phyloP scores from a whole-genome alignment of 345 rosid species.

The Raphanus raphanistrum region DNA sequence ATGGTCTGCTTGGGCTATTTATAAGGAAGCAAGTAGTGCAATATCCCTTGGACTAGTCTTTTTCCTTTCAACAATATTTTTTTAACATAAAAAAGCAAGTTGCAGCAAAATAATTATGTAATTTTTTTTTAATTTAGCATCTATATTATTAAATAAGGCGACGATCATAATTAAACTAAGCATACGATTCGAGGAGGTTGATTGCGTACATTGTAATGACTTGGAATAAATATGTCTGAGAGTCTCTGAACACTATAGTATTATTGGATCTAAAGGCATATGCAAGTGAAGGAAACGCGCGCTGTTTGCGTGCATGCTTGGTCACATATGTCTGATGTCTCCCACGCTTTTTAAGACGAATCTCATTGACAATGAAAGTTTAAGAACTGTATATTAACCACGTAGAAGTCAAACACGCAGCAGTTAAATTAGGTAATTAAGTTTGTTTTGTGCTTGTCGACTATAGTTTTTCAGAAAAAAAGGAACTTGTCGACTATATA shows the following conservation, averaged over 20 bases:
- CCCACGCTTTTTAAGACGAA: constrained; percentile 7
- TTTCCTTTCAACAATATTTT: not conserved
- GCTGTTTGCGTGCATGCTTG: constrained; percentile 3
- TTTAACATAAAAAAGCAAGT: constrained; percentile 9
- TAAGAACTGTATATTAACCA: constrained; percentile 6
- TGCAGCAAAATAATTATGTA: constrained; percentile 1
- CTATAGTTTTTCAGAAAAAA: not conserved
- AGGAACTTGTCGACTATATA: not conserved
- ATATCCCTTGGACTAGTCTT: not conserved
- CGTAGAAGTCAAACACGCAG: not conserved
- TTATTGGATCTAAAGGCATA: constrained; percentile 9
- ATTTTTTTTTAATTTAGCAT: not conserved
- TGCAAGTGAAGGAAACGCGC: constrained; percentile 14
- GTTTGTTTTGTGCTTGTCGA: constrained; percentile 24
- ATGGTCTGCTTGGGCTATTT: not conserved
- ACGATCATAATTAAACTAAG: constrained; percentile 11
- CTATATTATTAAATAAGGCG: not conserved
- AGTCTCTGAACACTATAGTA: constrained; percentile 1
- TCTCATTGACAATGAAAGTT: constrained; percentile 16
- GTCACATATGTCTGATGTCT: not conserved
- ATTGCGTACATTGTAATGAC: constrained; percentile 20
- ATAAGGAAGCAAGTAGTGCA: not conserved
- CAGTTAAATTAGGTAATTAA: constrained; percentile 1
- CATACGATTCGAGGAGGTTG: constrained; percentile 32
- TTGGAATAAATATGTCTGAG: constrained; percentile 27